A percentile compares a stretch with the other conserved stretches of the same genome.
phyloP scores from a whole-genome alignment of 2,329 filamentous ascomycete genomes.

The Aspergillus brasiliensis region DNA sequence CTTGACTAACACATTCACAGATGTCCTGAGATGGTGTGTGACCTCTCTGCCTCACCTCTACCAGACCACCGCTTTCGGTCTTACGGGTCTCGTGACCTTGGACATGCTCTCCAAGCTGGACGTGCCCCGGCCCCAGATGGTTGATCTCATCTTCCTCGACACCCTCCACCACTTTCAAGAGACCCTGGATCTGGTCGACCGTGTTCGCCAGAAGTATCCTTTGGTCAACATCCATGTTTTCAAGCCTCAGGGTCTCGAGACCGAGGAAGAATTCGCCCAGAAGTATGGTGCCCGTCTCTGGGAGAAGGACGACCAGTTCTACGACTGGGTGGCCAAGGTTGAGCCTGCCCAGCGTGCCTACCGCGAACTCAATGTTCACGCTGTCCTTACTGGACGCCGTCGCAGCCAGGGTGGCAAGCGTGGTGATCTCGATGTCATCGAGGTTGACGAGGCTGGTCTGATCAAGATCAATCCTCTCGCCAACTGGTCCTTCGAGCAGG shows the following conservation, averaged over 20 bases:
- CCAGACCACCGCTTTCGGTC: conserved; percentile 80
- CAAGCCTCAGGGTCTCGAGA: conserved; percentile 77
- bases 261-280: conserved; percentile 73
- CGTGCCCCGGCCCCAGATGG: conserved; percentile 51
- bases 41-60: conserved; percentile 86
- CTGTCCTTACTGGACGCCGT: conserved; percentile 88
- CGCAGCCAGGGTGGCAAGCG: conserved; percentile 92
- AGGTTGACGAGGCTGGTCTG: conserved; percentile 86
- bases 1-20: conserved; percentile 42
- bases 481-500: conserved; percentile 89
- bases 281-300: conserved; percentile 82
- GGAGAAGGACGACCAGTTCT: conserved; percentile 82
- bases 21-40: conserved; percentile 90
- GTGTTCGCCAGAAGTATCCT: conserved; percentile 74
- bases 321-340: conserved; percentile 97
- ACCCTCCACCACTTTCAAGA: conserved; percentile 81
- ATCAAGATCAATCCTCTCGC: conserved; percentile 98
- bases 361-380: conserved; percentile 79
- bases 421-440: conserved; percentile 85
- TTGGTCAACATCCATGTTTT: conserved; percentile 82
- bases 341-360: conserved; percentile 94
- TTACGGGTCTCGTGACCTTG: conserved; percentile 78
- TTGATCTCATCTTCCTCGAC: conserved; percentile 71
- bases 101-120: conserved; percentile 64
- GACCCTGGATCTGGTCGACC: conserved; percentile 72